Evolutionary conservation across 495 filamentous ascomycete genomes (phyloP).

Genomic region (Friedmanniomyces endolithicus): DNA sequence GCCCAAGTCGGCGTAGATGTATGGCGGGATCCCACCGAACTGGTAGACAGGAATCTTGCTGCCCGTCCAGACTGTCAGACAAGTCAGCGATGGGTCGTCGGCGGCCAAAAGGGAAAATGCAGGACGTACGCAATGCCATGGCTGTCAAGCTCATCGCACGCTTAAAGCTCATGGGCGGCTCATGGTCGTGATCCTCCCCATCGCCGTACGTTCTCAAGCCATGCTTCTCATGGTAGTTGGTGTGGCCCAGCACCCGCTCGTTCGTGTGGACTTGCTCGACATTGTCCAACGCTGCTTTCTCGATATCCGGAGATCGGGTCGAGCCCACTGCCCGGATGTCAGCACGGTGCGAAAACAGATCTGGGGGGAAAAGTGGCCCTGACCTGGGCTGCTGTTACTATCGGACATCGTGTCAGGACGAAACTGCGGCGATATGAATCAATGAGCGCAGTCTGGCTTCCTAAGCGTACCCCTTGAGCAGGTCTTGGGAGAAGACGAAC

Average conservation of each 20-base stretch:
- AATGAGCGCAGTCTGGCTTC: too few relatives aligned
- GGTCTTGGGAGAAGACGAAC: too few relatives aligned
- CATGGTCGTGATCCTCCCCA: slow-evolving; percentile 39
- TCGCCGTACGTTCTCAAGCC: slow-evolving; percentile 41
- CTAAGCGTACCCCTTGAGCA: too few relatives aligned
- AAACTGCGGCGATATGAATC: too few relatives aligned
- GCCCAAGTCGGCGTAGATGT: slow-evolving; percentile 54
- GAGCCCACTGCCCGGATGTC: slow-evolving; percentile 30
- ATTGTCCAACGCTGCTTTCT: slow-evolving; percentile 11
- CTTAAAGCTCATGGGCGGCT: slow-evolving; percentile 27
- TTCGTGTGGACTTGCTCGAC: slow-evolving; percentile 23
- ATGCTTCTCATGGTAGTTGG: slow-evolving; percentile 39
- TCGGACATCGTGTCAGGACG: neutral
- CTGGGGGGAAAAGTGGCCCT: neutral
- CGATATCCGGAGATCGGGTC: neutral
- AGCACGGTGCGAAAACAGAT: neutral
- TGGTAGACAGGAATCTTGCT: slow-evolving; percentile 28
- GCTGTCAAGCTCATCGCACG: slow-evolving; percentile 10
- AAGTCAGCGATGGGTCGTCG: slow-evolving; percentile 39
- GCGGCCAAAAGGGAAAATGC: neutral
- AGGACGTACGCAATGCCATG: slow-evolving; percentile 14
- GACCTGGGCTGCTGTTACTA: neutral
- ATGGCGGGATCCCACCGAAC: slow-evolving; percentile 36
- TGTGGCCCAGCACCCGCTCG: slow-evolving; percentile 31
- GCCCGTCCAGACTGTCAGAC: slow-evolving; percentile 26